Conservation (phyloP, 495 filamentous ascomycete species). For the Xylaria cubensis region DNA sequence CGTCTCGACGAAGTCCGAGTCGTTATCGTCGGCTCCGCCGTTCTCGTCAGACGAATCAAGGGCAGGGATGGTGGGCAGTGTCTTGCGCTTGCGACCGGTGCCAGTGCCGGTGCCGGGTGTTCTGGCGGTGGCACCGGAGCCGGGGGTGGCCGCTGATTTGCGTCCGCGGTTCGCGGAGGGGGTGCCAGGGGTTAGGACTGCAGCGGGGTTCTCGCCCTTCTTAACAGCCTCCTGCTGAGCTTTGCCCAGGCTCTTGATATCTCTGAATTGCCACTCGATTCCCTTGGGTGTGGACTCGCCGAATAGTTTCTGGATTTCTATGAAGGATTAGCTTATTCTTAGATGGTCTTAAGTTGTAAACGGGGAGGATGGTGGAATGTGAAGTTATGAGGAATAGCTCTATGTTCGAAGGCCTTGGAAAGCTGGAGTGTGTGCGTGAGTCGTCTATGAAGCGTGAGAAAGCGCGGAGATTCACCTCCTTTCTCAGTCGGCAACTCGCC, state of each 20-base stretch:
- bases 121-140: constrained; percentile 14
- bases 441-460: not conserved
- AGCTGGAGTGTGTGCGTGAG: not conserved
- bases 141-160: constrained; percentile 25
- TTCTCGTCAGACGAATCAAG: constrained; percentile 37
- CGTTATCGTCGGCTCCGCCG: constrained; percentile 35
- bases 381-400: not conserved
- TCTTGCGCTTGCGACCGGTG: constrained; percentile 33
- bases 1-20: constrained; percentile 31
- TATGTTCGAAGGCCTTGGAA: not conserved
- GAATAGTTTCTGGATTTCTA: constrained; percentile 52
- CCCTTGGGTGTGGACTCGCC: constrained; percentile 51
- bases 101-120: not conserved
- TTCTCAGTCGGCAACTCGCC: constrained; percentile 31
- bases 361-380: not conserved
- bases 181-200: constrained; percentile 12
- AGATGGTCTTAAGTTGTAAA: not conserved
- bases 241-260: constrained; percentile 49
- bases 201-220: constrained; percentile 37
- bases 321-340: not conserved
- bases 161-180: constrained; percentile 19
- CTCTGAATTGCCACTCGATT: constrained; percentile 56
- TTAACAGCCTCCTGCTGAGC: constrained; percentile 45
- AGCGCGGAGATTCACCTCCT: constrained; percentile 28
- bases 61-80: not conserved